Percentiles rank a stretch among this genome's conserved stretches.
Conservation (phyloP, 495 filamentous ascomycete genomes). For the Lindgomyces ingoldianus region DNA sequence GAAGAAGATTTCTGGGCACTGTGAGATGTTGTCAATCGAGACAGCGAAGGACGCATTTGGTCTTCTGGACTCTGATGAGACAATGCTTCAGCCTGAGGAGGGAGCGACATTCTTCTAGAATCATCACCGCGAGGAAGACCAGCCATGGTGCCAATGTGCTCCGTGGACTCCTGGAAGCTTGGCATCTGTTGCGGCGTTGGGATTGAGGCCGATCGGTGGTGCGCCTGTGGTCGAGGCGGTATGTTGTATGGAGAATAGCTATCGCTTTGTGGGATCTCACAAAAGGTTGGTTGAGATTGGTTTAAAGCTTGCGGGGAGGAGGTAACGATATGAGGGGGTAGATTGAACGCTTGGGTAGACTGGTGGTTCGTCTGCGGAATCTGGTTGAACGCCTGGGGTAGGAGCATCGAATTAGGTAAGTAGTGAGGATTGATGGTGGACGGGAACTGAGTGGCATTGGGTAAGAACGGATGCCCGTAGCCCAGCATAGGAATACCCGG, state of each 20-base stretch:
- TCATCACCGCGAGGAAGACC: slow-evolving; percentile 25
- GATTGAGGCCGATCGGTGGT: slow-evolving; percentile 47
- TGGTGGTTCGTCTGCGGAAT: slow-evolving; percentile 39
- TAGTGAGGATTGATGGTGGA: slow-evolving; percentile 7
- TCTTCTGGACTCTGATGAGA: slow-evolving; percentile 1
- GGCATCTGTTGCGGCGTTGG: slow-evolving; percentile 42
- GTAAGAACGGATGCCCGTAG: neutral
- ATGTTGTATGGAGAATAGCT: slow-evolving; percentile 22
- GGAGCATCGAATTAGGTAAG: slow-evolving; percentile 41
- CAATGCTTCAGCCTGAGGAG: slow-evolving; percentile 33
- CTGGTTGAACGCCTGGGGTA: slow-evolving; percentile 47
- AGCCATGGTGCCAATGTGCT: slow-evolving; percentile 36
- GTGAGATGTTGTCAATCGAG: slow-evolving; percentile 10
- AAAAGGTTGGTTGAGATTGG: neutral
- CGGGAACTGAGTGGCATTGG: neutral
- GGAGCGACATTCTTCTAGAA: slow-evolving; percentile 46
- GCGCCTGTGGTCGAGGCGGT: slow-evolving; percentile 32
- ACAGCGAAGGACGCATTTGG: slow-evolving; percentile 10
- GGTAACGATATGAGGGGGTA: neutral
- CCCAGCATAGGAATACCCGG: slow-evolving; percentile 46
- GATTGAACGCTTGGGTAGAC: slow-evolving; percentile 44
- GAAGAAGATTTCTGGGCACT: slow-evolving; percentile 7
- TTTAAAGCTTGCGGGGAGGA: neutral
- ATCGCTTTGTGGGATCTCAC: neutral
- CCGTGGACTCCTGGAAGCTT: slow-evolving; percentile 19